phyloP scores from a whole-genome alignment of 2,329 filamentous ascomycete genomes.

The Colletotrichum brevisporum region DNA sequence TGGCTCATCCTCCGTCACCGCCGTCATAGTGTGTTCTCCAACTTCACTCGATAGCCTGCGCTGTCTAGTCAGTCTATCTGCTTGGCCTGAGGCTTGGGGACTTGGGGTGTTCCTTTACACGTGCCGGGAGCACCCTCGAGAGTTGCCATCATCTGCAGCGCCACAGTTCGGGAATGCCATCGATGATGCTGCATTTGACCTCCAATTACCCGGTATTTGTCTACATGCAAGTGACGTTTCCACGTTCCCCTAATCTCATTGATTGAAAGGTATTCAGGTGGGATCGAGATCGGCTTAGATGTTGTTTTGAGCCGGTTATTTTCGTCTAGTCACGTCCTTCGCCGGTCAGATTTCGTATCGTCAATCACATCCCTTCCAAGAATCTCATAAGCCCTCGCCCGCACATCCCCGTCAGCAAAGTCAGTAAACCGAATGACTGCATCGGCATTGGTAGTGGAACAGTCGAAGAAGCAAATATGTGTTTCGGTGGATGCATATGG shows the following conservation, averaged over 20 bases:
- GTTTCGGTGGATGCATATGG: constrained; percentile 47
- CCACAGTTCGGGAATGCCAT: constrained; percentile 49
- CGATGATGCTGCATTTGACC: constrained; percentile 51
- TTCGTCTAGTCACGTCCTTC: too few relatives aligned
- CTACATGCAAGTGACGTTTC: constrained; percentile 50
- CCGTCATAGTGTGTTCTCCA: too few relatives aligned
- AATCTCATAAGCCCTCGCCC: constrained; percentile 46
- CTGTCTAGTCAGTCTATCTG: not conserved
- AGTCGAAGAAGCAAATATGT: constrained; percentile 50
- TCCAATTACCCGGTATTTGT: constrained; percentile 54
- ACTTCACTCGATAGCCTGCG: too few relatives aligned
- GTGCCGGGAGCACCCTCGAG: constrained; percentile 51
- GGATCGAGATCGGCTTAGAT: constrained; percentile 52
- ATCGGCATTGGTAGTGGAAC: constrained; percentile 48
- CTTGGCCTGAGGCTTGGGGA: not conserved
- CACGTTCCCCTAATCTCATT: constrained; percentile 59
- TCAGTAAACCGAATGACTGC: constrained; percentile 55
- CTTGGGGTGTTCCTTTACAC: constrained; percentile 10
- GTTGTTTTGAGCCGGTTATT: not conserved
- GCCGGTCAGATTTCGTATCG: not conserved
- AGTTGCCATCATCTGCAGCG: constrained; percentile 52
- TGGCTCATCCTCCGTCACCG: too few relatives aligned
- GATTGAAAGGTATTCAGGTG: constrained; percentile 56
- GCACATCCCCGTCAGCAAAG: constrained; percentile 50
- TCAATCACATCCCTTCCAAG: constrained; percentile 44